Base-by-base conservation (phyloP, 192 early-diverging fungal genomes). In the Backusella australiensis region DNA sequence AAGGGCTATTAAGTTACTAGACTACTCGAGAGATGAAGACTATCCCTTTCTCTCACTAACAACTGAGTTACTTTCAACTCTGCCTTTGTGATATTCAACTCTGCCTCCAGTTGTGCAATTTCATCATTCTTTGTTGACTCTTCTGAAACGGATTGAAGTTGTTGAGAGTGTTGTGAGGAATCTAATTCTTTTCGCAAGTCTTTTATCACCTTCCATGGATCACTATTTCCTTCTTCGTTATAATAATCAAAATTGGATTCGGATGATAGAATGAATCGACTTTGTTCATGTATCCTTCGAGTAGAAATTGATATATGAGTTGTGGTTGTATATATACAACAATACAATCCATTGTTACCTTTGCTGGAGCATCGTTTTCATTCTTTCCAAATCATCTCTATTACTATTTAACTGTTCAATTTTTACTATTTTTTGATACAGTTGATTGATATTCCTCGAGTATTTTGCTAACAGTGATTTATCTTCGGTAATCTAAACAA, bases 21-120 rank as follows among this genome's bases (percentile, higher is more conserved):
- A 14, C 56, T 63, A 63, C 56, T 63, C 12, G 56, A 63, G 56
- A 63, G 56, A 29, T 63, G 56, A 63, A 63, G 56, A 63, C 56
- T 63, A 29, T 63, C 56, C 14, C 56, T 63, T 34, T 71, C 70
- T 32, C 39, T 71, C 23, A 71, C 70, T 23, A 71, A 71, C 42
- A 71, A 71, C 17, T 71, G 70, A 14, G 70, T 49, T 17, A 71
- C 70, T 49, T 71, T 39, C 15, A 71, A 34, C 8, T 71, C 70
- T 46, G 70, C 70, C 34, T 39, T 23, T 44, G 70, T 71, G 15
- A 71, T 71, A 32, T 71, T 71, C 23, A 71, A n/a, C 42, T 71
- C 70, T 9, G 70, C 70, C 42, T 71, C 70, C 15, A 71, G 15
- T 49, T 49, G 70, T 32, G 70, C 70, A 32, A 71, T 71, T 71